Evolutionary conservation across 2,329 filamentous ascomycete genomes (phyloP), one percentile per base, ranked within the genome.

Genomic region (Ceratocystis lukuohia): DNA sequence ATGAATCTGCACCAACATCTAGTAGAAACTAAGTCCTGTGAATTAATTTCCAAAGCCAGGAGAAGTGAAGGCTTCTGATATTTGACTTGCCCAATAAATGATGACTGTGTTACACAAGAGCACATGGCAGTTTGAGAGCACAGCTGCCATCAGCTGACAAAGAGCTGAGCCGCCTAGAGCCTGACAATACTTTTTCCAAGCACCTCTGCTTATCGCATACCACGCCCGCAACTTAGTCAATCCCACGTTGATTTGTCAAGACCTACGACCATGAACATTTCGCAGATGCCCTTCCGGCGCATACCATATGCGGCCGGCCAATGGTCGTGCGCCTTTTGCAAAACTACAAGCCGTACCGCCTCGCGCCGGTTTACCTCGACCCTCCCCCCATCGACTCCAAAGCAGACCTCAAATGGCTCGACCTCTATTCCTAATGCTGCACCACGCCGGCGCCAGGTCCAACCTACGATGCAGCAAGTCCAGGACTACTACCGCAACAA

Each of bases 401-500:
- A 53, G 62, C 62, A 46, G 22, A 50, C 28, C 2, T 7, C 37
- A 7, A 57, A 20, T 70, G 68, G 69, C 67, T 62, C 73, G 66
- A 66, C 72, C 70, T 28, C 41, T 8, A 28, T 17, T 10, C 41
- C 53, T 15, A 20, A n/a, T 6, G 61, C 73, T 72, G 62, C 72
- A 69, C 65, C 71, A 71, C 57, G 71, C 65, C 70, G 72, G 61
- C 69, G 71, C 37, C 70, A 71, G 20, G 66, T 69, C 61, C 68
- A 72, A 59, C 72, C 74, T 20, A 72, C 75, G 3, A 88, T 90
- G 84, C 84, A 86, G 56, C 79, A 84, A 70, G 76, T 89, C 74
- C 81, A 81, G 33, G 82, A 80, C 63, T 80, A 85, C 22, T 90
- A 89, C 71, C 82, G 80, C 70, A 76, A 78, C 71, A 88, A 84